These are phyloP conservation scores for Lathyrus tuberosus DNA, from an alignment of 306 rosid species.

Conservation along the genomic window DNA sequence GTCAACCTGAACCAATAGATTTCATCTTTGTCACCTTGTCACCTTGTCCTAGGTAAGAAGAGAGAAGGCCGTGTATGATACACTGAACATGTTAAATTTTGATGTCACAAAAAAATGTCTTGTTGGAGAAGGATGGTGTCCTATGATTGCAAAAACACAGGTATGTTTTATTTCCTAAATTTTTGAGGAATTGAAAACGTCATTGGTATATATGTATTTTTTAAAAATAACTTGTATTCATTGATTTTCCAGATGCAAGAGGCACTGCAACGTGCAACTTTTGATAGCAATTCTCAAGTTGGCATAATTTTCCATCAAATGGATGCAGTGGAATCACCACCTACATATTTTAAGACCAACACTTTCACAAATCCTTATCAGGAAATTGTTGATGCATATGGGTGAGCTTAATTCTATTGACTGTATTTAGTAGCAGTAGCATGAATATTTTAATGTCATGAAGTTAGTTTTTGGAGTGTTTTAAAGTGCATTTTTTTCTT, in stretches of 20 bases:
- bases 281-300: slow-evolving; percentile 96
- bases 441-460: slow-evolving; percentile 31
- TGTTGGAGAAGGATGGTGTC: slow-evolving; percentile 99
- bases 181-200: slow-evolving; percentile 25
- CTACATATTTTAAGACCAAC: slow-evolving; percentile 92
- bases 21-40: slow-evolving; percentile 45
- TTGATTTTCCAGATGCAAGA: slow-evolving; percentile 78
- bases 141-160: slow-evolving; percentile 84
- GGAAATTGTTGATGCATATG: slow-evolving; percentile 99
- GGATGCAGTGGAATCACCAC: slow-evolving; percentile 96
- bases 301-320: slow-evolving; percentile 86
- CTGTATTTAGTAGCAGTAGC: slow-evolving; percentile 24
- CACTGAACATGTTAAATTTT: slow-evolving; percentile 91
- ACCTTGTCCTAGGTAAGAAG: slow-evolving; percentile 76
- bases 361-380: slow-evolving; percentile 89
- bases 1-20: slow-evolving; percentile 37
- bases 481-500: slow-evolving; percentile 28
- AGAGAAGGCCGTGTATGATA: slow-evolving; percentile 98
- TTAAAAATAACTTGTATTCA: slow-evolving; percentile 25
- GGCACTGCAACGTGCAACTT: slow-evolving; percentile 94
- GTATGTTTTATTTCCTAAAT: slow-evolving; percentile 40
- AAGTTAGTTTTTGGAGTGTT: slow-evolving; percentile 29
- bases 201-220: slow-evolving; percentile 26
- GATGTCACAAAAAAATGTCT: slow-evolving; percentile 99
- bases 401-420: slow-evolving; percentile 64